phyloP scores from a whole-genome alignment of 1,284 basidiomycete species.

The Afroboletus lepidellus region DNA sequence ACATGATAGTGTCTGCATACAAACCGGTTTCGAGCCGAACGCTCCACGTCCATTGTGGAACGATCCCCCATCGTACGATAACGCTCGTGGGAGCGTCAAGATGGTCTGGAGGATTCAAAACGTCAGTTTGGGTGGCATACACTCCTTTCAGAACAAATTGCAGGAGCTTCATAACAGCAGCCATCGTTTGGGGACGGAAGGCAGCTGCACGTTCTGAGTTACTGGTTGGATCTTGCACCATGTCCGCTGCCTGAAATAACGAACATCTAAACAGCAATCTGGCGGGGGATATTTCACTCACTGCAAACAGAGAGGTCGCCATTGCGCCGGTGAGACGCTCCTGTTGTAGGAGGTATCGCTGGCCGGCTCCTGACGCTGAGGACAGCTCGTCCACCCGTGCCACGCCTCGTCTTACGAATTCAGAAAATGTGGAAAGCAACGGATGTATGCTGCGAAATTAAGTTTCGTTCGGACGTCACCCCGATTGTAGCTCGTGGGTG shows the following conservation, averaged over 20 bases:
- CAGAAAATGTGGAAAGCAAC: constrained; percentile 19
- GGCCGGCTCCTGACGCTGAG: constrained; percentile 3
- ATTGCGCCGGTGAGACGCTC: constrained; percentile 50
- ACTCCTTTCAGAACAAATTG: constrained; percentile 37
- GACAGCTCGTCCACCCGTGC: constrained; percentile 12
- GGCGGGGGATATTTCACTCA: constrained; percentile 31
- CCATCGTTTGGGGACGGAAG: constrained; percentile 49
- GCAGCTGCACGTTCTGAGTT: not conserved
- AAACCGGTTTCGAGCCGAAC: constrained; percentile 55
- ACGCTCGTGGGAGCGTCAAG: constrained; percentile 48
- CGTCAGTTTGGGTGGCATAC: constrained; percentile 11
- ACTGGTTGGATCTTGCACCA: constrained; percentile 2
- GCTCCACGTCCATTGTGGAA: constrained; percentile 63
- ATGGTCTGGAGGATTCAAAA: constrained; percentile 25
- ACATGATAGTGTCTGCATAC: constrained; percentile 47
- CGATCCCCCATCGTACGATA: constrained; percentile 51
- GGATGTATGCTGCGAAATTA: constrained; percentile 19
- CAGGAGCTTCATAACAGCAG: constrained; percentile 46
- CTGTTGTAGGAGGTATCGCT: constrained; percentile 26
- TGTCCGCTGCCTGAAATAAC: constrained; percentile 24
- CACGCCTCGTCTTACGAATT: constrained; percentile 24
- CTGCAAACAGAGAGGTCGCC: constrained; percentile 54
- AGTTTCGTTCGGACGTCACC: not conserved
- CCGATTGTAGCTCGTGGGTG: not conserved
- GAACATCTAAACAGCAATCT: not conserved